These are phyloP conservation scores for Miscanthus lutarioriparius DNA, from an alignment of 176 grass and related monocot species.

Conservation along the genomic window DNA sequence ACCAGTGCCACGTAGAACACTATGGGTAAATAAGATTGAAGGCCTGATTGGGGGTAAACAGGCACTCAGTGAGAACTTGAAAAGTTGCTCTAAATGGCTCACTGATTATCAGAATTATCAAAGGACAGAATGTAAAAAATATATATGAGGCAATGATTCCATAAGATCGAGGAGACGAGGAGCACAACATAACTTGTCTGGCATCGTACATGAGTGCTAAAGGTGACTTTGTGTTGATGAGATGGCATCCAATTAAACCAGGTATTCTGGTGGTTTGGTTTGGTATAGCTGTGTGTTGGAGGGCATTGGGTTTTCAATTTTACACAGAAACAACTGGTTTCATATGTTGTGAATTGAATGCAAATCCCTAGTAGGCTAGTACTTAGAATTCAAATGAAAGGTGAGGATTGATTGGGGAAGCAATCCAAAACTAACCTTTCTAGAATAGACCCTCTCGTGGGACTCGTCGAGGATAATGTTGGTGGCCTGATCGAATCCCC, in stretches of 20 bases:
- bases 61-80: not conserved
- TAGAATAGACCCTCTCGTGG: conserved; percentile 95
- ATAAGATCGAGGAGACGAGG: not conserved
- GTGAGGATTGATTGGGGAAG: not conserved
- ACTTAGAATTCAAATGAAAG: not conserved
- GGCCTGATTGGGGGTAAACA: not conserved
- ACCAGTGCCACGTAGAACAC: not conserved
- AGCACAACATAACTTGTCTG: no score
- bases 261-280: not conserved
- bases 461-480: conserved; percentile 98
- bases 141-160: not conserved
- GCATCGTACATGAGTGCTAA: not conserved
- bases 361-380: not conserved
- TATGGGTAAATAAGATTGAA: not conserved
- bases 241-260: not conserved
- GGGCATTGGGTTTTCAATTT: not conserved
- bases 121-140: not conserved
- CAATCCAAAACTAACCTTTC: conserved; percentile 44
- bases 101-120: not conserved
- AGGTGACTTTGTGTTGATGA: no score
- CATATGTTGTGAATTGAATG: not conserved
- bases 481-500: conserved; percentile 95
- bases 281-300: not conserved
- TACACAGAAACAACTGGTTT: not conserved
- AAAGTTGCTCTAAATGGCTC: not conserved